Evolutionary conservation across 768 basidiomycete species (phyloP), one percentile per base, ranked within the genome.

Genomic region (Boletus coccyginus): DNA sequence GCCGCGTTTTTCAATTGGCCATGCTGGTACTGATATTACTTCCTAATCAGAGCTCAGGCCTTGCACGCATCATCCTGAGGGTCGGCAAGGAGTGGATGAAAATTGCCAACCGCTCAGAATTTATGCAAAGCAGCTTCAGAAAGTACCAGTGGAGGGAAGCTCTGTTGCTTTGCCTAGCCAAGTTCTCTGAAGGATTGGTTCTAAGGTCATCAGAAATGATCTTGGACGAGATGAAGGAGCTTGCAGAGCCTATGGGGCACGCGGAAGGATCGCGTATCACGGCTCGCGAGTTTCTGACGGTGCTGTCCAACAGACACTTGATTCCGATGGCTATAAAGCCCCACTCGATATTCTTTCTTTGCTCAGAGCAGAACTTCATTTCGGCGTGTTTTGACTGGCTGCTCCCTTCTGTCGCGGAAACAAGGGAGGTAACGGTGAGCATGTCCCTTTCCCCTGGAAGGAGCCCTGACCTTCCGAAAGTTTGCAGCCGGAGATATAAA

Each of bases 91-190:
- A 32, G 21, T 47, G 16, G 17, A 47, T 33, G 12, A 4, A 48
- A 3, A 47, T 54, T 10, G 5, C 0, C 0, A 35, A 35, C 11
- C 3, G 16, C 8, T 57, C 42, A 4, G 47, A 40, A 0, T 36
- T 56, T 3, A 5, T 57, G 5, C n/a, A 59, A 16, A 12, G 3
- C 3, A 60, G 59, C 49, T 60, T 53, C 33, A 7, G 52, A 7
- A 53, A 50, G n/a, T 47, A 57, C 32, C 56, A 51, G 3, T 60
- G 56, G 52, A 57, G 48, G 14, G 52, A 60, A 13, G 5, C 49
- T 0, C n/a, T 60, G 0, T 9, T 53, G 12, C 3, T 24, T 3
- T 47, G 40, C 19, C 49, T 60, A 3, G 39, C 12, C 0, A 51
- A 3, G 0, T 6, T 58, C 0, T 44, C 52, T 0, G 0, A 11